Conservation (phyloP, 2,329 filamentous ascomycete genomes). For the Cryphonectria radicalis region DNA sequence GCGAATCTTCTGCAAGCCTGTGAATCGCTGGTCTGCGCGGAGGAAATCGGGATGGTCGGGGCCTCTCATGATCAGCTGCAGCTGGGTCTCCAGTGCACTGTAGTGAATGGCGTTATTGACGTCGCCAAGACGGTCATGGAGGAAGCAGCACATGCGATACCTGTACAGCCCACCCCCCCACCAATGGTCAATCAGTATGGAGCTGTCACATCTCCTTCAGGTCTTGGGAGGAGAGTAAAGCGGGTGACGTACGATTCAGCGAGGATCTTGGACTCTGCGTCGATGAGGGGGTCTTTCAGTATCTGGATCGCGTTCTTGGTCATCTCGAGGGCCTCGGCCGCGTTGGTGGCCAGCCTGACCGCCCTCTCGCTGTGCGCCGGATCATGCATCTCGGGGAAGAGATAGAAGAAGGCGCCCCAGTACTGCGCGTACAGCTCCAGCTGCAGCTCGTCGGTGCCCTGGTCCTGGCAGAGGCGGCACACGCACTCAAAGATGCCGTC, state of each 20-base stretch:
- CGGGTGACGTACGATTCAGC: background rate
- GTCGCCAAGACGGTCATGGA: background rate
- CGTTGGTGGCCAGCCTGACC: background rate
- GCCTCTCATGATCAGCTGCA: conserved; percentile 9
- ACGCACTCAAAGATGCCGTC: conserved; percentile 2
- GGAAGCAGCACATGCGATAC: conserved; percentile 10
- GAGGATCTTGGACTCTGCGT: background rate
- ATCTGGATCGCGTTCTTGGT: conserved; percentile 9
- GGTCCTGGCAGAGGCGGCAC: conserved; percentile 15
- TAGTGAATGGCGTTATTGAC: background rate
- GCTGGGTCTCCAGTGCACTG: background rate
- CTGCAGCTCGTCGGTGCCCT: conserved; percentile 5
- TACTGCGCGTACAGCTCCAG: background rate
- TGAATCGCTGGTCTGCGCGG: conserved; percentile 1
- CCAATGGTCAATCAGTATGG: background rate
- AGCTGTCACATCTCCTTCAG: background rate
- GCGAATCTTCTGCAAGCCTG: background rate
- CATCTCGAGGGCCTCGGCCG: background rate
- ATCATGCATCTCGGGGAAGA: background rate
- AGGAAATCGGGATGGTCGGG: background rate
- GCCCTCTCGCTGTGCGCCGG: background rate
- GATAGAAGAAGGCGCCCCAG: background rate
- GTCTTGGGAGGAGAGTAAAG: no score
- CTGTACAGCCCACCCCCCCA: background rate
- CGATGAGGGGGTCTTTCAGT: conserved; percentile 15